phyloP scores from a whole-genome alignment of 2,329 filamentous ascomycete genomes.

The Beauveria sp. region DNA sequence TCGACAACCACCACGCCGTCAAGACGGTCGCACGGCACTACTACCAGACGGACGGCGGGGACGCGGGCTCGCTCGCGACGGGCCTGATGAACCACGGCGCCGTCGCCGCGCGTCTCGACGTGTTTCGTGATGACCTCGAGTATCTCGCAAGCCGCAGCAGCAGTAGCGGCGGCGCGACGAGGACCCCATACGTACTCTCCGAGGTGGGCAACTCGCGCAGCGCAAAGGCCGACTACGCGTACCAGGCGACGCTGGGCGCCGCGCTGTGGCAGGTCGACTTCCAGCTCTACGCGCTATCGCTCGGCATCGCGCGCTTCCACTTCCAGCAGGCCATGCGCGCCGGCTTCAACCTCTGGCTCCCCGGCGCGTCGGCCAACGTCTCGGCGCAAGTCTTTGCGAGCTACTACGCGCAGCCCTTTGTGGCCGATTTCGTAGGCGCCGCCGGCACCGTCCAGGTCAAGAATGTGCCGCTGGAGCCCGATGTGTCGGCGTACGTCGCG shows the following conservation, averaged over 20 bases:
- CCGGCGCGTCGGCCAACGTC: constrained; percentile 19
- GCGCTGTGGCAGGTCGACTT: constrained; percentile 31
- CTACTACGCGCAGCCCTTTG: constrained; percentile 30
- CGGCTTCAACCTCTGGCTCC: constrained; percentile 23
- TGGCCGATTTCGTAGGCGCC: constrained; percentile 27
- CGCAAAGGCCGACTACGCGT: constrained; percentile 19
- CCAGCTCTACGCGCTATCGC: constrained; percentile 26
- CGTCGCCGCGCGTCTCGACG: constrained; percentile 23
- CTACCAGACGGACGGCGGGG: constrained; percentile 26
- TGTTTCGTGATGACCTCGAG: constrained; percentile 21
- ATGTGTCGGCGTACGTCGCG: constrained; percentile 23
- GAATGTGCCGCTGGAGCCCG: constrained; percentile 16
- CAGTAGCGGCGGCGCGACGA: neutral
- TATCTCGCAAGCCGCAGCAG: neutral
- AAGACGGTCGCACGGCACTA: constrained; percentile 31
- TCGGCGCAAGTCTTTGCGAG: constrained; percentile 26
- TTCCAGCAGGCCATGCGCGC: constrained; percentile 31
- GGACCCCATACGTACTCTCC: constrained; percentile 26
- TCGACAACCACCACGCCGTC: constrained; percentile 23
- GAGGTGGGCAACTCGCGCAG: constrained; percentile 27
- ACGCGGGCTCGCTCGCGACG: constrained; percentile 20
- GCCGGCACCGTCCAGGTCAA: constrained; percentile 23
- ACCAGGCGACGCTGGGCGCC: constrained; percentile 27
- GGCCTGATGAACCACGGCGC: constrained; percentile 27
- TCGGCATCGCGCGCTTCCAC: constrained; percentile 28